These are phyloP conservation scores for Acrasis kona DNA, from an alignment of 78 protist genomes.

Conservation along the genomic window DNA sequence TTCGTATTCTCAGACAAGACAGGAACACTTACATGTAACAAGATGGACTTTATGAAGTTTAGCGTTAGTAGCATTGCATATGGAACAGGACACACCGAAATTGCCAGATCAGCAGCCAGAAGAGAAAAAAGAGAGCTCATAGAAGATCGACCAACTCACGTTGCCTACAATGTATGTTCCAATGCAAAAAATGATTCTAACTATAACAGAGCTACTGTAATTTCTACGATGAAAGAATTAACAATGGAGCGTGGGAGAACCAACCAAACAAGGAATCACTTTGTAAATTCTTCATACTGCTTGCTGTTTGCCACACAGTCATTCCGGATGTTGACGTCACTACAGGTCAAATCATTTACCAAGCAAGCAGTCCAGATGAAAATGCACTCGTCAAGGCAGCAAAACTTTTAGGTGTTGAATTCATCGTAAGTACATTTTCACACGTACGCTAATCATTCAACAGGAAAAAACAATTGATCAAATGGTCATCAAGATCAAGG, in stretches of 20 bases:
- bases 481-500: not conserved
- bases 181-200: too few relatives aligned
- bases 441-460: too few relatives aligned
- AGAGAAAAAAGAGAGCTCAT: not conserved
- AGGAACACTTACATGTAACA: slow-evolving; percentile 32
- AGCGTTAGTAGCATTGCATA: not conserved
- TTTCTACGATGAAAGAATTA: not conserved
- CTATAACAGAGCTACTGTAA: too few relatives aligned
- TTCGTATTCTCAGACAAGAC: slow-evolving; percentile 46
- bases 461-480: not conserved
- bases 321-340: not conserved
- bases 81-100: slow-evolving; percentile 24
- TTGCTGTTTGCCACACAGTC: slow-evolving; percentile 62
- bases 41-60: slow-evolving; percentile 37
- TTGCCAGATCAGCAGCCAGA: slow-evolving; percentile 6
- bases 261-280: not conserved
- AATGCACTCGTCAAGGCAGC: slow-evolving; percentile 41
- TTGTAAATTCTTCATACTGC: slow-evolving; percentile 39
- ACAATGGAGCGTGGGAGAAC: not conserved
- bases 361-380: slow-evolving; percentile 43
- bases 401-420: not conserved
- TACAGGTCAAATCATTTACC: not conserved
- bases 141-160: too few relatives aligned
- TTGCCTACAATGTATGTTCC: too few relatives aligned
- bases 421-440: not conserved